phyloP scores from a whole-genome alignment of 257 asterid genomes.

The Scutellaria minor region DNA sequence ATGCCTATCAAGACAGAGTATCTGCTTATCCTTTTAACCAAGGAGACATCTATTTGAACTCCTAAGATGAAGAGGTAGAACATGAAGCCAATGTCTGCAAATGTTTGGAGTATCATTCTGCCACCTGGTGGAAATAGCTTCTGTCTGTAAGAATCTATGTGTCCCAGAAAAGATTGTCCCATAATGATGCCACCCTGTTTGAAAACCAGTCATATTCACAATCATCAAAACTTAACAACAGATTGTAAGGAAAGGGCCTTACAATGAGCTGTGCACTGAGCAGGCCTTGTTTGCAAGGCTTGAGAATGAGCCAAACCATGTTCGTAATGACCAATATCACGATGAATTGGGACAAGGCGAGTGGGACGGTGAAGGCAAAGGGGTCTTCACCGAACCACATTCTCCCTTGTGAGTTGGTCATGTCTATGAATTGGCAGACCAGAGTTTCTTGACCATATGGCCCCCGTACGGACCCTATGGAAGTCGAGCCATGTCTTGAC shows the following conservation, averaged over 20 bases:
- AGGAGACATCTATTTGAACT: conserved; percentile 47
- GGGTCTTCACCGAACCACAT: conserved; percentile 54
- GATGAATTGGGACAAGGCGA: conserved; percentile 45
- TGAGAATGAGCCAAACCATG: conserved; percentile 37
- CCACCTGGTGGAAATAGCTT: conserved; percentile 56
- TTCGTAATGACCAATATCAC: conserved; percentile 38
- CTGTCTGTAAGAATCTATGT: background rate
- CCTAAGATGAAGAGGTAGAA: conserved; percentile 64
- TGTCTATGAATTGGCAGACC: conserved; percentile 48
- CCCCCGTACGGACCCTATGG: conserved; percentile 50
- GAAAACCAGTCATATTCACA: background rate
- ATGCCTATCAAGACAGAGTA: conserved; percentile 52
- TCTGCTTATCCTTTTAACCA: conserved; percentile 38
- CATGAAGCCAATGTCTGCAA: conserved; percentile 56
- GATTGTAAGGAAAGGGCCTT: conserved; percentile 35
- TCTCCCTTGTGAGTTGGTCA: conserved; percentile 48
- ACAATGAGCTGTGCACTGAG: conserved; percentile 67
- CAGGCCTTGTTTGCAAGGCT: conserved; percentile 58
- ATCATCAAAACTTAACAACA: background rate
- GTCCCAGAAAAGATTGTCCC: conserved; percentile 53
- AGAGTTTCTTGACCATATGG: conserved; percentile 40
- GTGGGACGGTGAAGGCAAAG: conserved; percentile 44
- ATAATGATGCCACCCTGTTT: conserved; percentile 61
- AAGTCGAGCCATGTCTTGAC: conserved; percentile 2
- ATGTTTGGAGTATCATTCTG: conserved; percentile 48